Base-by-base conservation (phyloP, 495 filamentous ascomycete species). In the Lasiosphaeria ovina region DNA sequence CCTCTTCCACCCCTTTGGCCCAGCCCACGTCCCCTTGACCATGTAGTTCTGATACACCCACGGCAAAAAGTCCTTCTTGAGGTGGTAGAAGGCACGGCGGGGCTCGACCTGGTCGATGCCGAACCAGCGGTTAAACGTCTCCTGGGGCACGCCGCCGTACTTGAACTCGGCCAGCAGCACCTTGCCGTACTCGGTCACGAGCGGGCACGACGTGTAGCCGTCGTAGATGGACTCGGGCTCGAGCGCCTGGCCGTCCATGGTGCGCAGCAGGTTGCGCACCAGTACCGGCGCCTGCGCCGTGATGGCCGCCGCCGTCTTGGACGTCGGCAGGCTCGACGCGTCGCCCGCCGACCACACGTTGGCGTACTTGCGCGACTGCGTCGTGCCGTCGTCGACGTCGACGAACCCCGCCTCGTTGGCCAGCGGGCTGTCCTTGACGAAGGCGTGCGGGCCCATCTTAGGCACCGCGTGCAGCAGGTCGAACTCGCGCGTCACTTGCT, bases 61-160 rank as follows among this genome's bases (percentile, higher is more conserved):
- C 0, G 85, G 85, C 77, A 89, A 89, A 64, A 89, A 85, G 65
- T 87, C 80, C 76, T 88, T 89, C 79, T 89, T 89, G 54, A 89
- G 58, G 57, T 88, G 73, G 53, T 86, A 89, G 69, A 84, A 89
- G 9, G 77, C 63, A 8, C 79, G 72, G 5, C 80, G 76, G 0
- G 87, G 85, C 12, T 60, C 68, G 11, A 74, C 77, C 73, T 88
- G 85, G 64, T 85, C 82, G 48, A 82, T 76, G 6, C 84, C 85
- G 17, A 88, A 72, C 70, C 72, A 77, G 14, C 72, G 62, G 17
- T 68, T 76, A 63, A 89, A 89, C 0, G 87, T 88, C 79, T 89
- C 87, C 76, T 88, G 87, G 4, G 87, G 87, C 62, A 77, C 80
- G 10, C 84, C 85, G n/a, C 81, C 87, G 59, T 89, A 89, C 79